Percentiles rank a stretch among this genome's conserved stretches.
These are phyloP conservation scores for Lentinula aciculospora DNA, from an alignment of 768 basidiomycete species.

Conservation along the genomic window DNA sequence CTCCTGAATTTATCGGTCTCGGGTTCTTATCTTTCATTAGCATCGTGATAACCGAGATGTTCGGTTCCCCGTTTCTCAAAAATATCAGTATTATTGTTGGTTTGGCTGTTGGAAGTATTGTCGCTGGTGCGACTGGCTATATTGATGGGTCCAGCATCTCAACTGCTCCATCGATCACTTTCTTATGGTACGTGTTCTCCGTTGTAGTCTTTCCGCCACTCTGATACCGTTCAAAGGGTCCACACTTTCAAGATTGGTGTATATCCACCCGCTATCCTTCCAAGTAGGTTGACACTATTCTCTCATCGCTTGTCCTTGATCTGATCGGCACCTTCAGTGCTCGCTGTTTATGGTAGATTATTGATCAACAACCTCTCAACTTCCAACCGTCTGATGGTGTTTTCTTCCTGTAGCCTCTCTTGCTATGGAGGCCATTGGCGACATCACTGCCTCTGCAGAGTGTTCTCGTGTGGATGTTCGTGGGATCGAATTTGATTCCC, in stretches of 20 bases:
- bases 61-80: constrained; percentile 82
- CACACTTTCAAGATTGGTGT: constrained; percentile 72
- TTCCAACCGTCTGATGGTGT: not conserved
- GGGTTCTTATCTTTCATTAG: constrained; percentile 61
- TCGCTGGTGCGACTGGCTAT: constrained; percentile 75
- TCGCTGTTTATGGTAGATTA: constrained; percentile 29
- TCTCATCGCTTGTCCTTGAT: no score
- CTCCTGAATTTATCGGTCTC: constrained; percentile 79
- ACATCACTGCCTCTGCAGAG: constrained; percentile 79
- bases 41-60: constrained; percentile 42
- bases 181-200: constrained; percentile 50
- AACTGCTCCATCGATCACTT: constrained; percentile 71
- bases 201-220: not conserved
- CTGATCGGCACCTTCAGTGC: constrained; percentile 12
- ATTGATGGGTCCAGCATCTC: constrained; percentile 62
- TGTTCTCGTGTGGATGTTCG: constrained; percentile 71
- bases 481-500: constrained; percentile 72
- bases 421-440: constrained; percentile 83
- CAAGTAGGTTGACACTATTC: constrained; percentile 9
- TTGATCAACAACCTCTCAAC: not conserved
- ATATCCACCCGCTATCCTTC: constrained; percentile 62
- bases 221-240: constrained; percentile 38
- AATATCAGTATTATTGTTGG: constrained; percentile 77
- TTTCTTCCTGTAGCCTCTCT: constrained; percentile 43
- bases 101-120: constrained; percentile 72